phyloP scores from a whole-genome alignment of 768 basidiomycete species.

The Pleurotus cornucopiae region DNA sequence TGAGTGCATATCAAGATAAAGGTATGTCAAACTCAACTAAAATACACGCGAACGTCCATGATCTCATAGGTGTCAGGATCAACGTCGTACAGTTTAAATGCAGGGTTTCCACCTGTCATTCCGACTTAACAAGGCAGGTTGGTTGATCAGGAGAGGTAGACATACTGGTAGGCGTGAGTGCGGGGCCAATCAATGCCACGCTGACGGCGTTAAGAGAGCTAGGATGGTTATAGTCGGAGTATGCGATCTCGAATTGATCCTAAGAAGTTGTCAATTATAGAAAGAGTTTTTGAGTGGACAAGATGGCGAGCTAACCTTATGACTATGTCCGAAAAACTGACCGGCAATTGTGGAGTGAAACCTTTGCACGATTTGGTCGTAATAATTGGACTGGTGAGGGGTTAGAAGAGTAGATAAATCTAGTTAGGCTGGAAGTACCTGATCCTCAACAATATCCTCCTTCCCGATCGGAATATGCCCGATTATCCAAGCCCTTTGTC shows the following conservation, averaged over 20 bases:
- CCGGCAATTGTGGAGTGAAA: constrained; percentile 35
- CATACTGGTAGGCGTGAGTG: constrained; percentile 35
- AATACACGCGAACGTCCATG: constrained; percentile 29
- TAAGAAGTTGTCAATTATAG: constrained; percentile 1
- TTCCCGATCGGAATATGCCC: constrained; percentile 31
- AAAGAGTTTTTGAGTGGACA: neutral
- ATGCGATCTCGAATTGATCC: constrained; percentile 39
- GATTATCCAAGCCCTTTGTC: constrained; percentile 35
- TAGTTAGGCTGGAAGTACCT: constrained; percentile 8
- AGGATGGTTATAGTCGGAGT: constrained; percentile 29
- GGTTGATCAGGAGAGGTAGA: neutral
- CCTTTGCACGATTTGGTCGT: constrained; percentile 35
- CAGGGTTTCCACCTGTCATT: constrained; percentile 28
- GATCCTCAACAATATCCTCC: constrained; percentile 20
- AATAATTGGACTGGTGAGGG: constrained; percentile 31
- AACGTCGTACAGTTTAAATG: constrained; percentile 35
- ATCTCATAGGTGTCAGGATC: constrained; percentile 39
- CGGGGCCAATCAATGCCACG: constrained; percentile 28
- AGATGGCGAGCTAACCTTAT: constrained; percentile 17
- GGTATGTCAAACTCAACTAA: constrained; percentile 18
- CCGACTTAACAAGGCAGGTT: neutral
- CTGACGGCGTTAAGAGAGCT: constrained; percentile 24
- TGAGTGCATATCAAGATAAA: neutral
- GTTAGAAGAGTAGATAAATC: neutral
- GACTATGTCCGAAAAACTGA: constrained; percentile 39